Evolutionary conservation across 106 monocot species (phyloP), one percentile per base, ranked within the genome.

Genomic region (Apostasia shenzhenica): DNA sequence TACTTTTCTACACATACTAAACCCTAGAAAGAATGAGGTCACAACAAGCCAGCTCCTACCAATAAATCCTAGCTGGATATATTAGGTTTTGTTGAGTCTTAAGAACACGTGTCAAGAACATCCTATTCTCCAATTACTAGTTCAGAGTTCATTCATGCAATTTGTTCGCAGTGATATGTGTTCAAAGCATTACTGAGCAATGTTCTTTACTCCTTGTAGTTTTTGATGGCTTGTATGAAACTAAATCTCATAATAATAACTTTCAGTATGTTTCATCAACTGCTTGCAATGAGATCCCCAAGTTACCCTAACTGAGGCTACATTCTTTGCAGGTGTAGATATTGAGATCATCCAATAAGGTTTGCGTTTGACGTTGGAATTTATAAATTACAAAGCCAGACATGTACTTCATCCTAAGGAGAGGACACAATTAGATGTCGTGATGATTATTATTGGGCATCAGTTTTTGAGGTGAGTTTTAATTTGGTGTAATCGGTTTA

Each of bases 401-500:
- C 66, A 83, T 51, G 74, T 81, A 37, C 76, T 91, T 44, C 81
- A 97, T 56, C 81, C 83, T 54, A 81, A 48, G n/a, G 89, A 76
- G 47, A 97, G 75, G 50, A 57, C 72, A 79, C 86, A 64, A 77
- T 82, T 89, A 76, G 78, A 40, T 97, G 95, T 60, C 92, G 70
- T 79, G 78, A 97, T 81, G 92, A 92, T 75, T 97, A 97, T 73
- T 97, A 97, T 72, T 97, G 95, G 95, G 92, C 95, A 69, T 97
- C 95, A 53, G 70, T 97, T 71, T 97, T 97, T 78, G 78, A 87
- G 89, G 95, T 97, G 49, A 81, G 42, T 7, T 59, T 70, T 79
- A 54, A 57, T 71, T 41, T 70, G 41, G 26, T 62, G 4, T 40
- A 38, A 2, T 37, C 11, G 39, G 13, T 49, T 13, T 12, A 6